A percentile compares a stretch with the other conserved stretches of the same genome.
Evolutionary conservation across 306 rosid genomes (phyloP).

Genomic region (Begonia loranthoides): DNA sequence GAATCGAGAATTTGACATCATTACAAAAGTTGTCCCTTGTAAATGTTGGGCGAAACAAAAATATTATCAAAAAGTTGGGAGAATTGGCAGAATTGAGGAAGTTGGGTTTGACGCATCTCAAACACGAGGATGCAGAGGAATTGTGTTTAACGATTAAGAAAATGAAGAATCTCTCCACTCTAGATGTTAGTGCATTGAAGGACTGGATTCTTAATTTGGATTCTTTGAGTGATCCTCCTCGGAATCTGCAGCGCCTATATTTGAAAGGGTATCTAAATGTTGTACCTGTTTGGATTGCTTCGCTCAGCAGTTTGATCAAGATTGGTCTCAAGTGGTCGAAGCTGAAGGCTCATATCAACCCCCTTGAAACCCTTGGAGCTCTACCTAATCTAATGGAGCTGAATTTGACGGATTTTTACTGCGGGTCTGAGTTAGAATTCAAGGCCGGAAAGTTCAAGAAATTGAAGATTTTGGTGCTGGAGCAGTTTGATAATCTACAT

Average conservation of each 20-base stretch:
- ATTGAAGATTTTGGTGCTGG: slow-evolving; percentile 4
- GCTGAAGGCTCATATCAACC: background rate
- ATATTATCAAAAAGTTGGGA: background rate
- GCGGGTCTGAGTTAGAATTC: no score
- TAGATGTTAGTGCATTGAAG: slow-evolving; percentile 2
- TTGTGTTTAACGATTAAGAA: background rate
- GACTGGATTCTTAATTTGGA: slow-evolving; percentile 6
- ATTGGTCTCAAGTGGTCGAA: slow-evolving; percentile 1
- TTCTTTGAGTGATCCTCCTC: background rate
- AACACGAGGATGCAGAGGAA: background rate
- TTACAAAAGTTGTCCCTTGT: slow-evolving; percentile 9
- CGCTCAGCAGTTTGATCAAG: background rate
- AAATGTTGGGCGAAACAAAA: background rate
- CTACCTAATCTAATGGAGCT: no score
- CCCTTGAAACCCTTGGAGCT: no score
- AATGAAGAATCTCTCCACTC: background rate
- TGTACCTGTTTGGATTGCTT: background rate
- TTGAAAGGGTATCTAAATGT: background rate
- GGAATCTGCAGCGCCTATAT: background rate
- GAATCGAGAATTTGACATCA: background rate
- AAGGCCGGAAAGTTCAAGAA: background rate
- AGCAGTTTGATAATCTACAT: slow-evolving; percentile 6
- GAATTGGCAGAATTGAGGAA: background rate
- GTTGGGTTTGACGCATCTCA: background rate
- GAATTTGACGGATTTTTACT: no score